Evolutionary conservation across 176 grass and related monocot genomes (phyloP), one percentile per base, ranked within the genome.

Genomic region (Cenchrus purpureus): DNA sequence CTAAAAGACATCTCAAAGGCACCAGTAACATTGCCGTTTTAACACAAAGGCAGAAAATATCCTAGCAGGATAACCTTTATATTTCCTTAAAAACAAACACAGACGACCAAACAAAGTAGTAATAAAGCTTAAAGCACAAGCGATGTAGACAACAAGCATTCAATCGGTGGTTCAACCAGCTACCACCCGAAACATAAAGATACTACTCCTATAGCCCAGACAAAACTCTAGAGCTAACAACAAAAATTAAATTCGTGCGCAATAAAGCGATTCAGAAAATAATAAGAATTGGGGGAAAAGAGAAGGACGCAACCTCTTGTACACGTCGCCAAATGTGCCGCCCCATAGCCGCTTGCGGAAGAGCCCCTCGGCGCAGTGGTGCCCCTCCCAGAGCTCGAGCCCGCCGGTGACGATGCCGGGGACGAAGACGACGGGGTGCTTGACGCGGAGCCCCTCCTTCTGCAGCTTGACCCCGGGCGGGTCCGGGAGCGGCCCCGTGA

Each of bases 321-420:
- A 99, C 2, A 99, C 86, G 67, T 99, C 97, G 17, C 97, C 97
- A 66, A 99, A 99, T 29, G 90, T 91, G 48, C 97, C 97, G 53
- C 97, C 97, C 97, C 97, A 99, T 12, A 99, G 87, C 28, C 97
- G 90, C 78, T 99, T 99, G 71, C 97, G 90, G 83, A 99, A 99
- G 63, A 99, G 91, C 8, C 86, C 97, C 55, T 99, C 93, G 50
- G 97, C 97, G 71, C 97, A 99, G 1, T 99, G 97, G 71, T 92
- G 97, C 0, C 97, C 97, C 82, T 99, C 93, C 97, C 97, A 99
- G 13, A 99, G 93, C 93, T 99, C 97, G 49, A 99, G 90, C 0
- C 97, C 97, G 0, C 97, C 97, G 3, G 93, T 96, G 74, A 99
- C 97, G 87, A 99, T 99, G 15, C 97, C 97, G 2, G 97, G 97